phyloP scores from a whole-genome alignment of 176 grass and related monocot species.

The Oryza australiensis region DNA sequence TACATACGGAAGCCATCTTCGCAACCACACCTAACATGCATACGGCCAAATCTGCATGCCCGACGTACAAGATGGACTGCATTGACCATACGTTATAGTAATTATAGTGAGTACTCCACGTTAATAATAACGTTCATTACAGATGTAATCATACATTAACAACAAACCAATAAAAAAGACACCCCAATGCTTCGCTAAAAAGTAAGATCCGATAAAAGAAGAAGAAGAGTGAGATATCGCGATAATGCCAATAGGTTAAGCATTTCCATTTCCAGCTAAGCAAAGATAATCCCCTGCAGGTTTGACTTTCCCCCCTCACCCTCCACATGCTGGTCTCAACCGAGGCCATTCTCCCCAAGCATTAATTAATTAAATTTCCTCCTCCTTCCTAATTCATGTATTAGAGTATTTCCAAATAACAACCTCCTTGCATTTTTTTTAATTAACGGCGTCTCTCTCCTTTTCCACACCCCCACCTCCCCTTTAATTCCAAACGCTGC shows the following conservation, averaged over 20 bases:
- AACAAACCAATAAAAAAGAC: neutral
- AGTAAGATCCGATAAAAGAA: too few relatives aligned
- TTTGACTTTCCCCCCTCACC: constrained; percentile 49
- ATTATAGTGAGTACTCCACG: too few relatives aligned
- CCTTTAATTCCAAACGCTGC: constrained; percentile 47
- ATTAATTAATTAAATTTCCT: constrained; percentile 23
- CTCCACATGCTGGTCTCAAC: constrained; percentile 44
- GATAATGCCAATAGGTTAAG: neutral
- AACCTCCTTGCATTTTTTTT: constrained; percentile 16
- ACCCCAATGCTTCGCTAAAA: neutral
- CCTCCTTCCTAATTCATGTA: constrained; percentile 23
- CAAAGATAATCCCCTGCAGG: constrained; percentile 1
- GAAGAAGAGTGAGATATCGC: neutral
- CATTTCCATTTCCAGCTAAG: constrained; percentile 25
- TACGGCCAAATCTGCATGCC: too few relatives aligned
- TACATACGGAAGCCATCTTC: neutral
- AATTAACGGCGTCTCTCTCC: constrained; percentile 34
- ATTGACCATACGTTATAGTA: too few relatives aligned
- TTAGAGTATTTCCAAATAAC: constrained; percentile 22
- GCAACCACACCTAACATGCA: neutral
- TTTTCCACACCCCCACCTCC: constrained; percentile 32
- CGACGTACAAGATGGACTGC: too few relatives aligned
- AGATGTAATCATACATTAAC: neutral
- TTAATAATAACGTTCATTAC: too few relatives aligned
- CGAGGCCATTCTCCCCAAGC: constrained; percentile 3